Evolutionary conservation across 768 basidiomycete species (phyloP), one percentile per base, ranked within the genome.

Genomic region (Holtermanniella nyarrowii): DNA sequence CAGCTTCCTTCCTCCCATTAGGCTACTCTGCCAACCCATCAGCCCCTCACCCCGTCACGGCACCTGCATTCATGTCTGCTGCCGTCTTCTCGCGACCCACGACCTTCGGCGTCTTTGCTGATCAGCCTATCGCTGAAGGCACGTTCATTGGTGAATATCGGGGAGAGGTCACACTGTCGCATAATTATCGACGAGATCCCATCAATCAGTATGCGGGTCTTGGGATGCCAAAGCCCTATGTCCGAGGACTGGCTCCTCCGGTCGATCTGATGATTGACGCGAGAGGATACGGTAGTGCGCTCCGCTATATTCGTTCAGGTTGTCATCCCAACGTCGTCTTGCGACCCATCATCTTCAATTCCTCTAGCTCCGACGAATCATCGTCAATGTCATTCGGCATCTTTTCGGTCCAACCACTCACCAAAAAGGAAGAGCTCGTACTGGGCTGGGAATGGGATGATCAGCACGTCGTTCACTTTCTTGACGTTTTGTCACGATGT

Each of bases 391-490:
- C 77, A 0, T 91, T 95, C 64, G 88, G 82, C 0, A 74, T 95
- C 0, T 91, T 89, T 57, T 86, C 90, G 1, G 71, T 82, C 16
- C 72, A 80, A 11, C 84, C 86, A 55, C 76, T 96, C 57, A 78
- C 78, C 49, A 79, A 79, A 26, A 77, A 84, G 44, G 88, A 90
- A 57, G 91, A 96, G 72, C 79, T 96, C 18, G 81, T 90, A 0
- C 72, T 96, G 0, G 85, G 85, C 0, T 96, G 91, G 89, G 89
- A 95, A 67, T 97, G 91, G 91, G 90, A 96, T 60, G 91, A 97
- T 62, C 82, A 81, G 1, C 85, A 88, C 64, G 82, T 83, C 0
- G 79, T 91, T 0, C 90, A 93, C 70, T 74, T 76, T 54, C 74
- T 88, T 0, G 85, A 81, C 10, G 16, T 37, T 16, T 16, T 37